phyloP scores from a whole-genome alignment of 345 rosid species.

The Trapa incisa region DNA sequence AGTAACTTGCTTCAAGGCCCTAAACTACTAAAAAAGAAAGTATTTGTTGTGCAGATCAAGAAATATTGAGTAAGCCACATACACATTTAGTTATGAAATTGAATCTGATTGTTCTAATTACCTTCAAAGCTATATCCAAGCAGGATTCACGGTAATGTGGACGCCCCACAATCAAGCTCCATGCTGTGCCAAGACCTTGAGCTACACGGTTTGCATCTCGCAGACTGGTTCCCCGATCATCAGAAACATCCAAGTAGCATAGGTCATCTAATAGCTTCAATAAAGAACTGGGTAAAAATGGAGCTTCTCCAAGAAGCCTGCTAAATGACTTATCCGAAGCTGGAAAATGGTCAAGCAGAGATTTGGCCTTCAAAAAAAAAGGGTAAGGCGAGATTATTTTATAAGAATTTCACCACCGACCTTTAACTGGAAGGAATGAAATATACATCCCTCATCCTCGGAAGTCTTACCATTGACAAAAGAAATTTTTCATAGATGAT shows the following conservation, averaged over 20 bases:
- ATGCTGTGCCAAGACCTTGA: conserved; percentile 93
- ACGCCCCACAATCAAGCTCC: conserved; percentile 93
- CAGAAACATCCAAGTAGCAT: conserved; percentile 58
- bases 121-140: conserved; percentile 80
- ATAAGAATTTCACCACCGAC: conserved; percentile 9
- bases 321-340: conserved; percentile 92
- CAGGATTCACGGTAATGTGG: conserved; percentile 73
- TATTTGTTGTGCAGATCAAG: neutral
- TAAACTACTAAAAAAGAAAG: neutral
- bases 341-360: conserved; percentile 73
- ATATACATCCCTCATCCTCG: neutral
- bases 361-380: conserved; percentile 51
- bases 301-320: conserved; percentile 89
- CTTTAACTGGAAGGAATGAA: neutral
- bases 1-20: neutral
- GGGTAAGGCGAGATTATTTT: neutral
- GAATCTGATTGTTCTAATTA: conserved; percentile 7
- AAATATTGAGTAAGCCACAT: neutral
- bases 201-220: conserved; percentile 82
- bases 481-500: conserved; percentile 66
- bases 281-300: conserved; percentile 61
- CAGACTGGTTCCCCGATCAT: conserved; percentile 42
- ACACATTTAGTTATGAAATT: neutral
- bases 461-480: conserved; percentile 59
- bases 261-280: conserved; percentile 62